These are phyloP conservation scores for Cladosporium sp. DNA, from an alignment of 2,329 filamentous ascomycete species.

Conservation along the genomic window DNA sequence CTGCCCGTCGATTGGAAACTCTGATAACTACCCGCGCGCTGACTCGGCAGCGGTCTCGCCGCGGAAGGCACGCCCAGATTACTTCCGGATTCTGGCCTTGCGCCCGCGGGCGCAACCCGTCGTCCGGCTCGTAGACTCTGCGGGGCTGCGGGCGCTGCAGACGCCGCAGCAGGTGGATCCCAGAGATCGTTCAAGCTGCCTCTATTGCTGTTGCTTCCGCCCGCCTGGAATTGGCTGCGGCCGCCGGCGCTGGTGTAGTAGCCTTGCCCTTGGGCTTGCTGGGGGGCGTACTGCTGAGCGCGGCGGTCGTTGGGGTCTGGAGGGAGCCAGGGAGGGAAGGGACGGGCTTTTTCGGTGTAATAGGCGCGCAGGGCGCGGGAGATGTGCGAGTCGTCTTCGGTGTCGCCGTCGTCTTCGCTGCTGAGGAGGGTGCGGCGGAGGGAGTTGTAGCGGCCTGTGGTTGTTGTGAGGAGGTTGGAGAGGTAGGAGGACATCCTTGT, in stretches of 20 bases:
- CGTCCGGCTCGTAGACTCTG: conserved; percentile 44
- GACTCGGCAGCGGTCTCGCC: conserved; percentile 68
- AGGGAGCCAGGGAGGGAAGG: conserved; percentile 84
- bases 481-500: conserved; percentile 75
- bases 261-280: conserved; percentile 35
- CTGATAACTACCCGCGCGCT: conserved; percentile 75
- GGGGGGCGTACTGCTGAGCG: conserved; percentile 39
- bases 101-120: conserved; percentile 25
- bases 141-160: conserved; percentile 44
- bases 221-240: conserved; percentile 24
- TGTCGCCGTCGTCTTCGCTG: conserved; percentile 56
- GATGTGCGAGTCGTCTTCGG: conserved; percentile 88
- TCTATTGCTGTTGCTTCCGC: conserved; percentile 31
- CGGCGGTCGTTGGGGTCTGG: conserved; percentile 77
- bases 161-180: conserved; percentile 47
- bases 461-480: conserved; percentile 66
- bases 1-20: conserved; percentile 45
- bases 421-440: conserved; percentile 68
- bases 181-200: conserved; percentile 62
- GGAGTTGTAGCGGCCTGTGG: conserved; percentile 59
- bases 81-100: conserved; percentile 34
- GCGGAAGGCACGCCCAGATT: conserved; percentile 25
- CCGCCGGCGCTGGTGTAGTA: conserved; percentile 39
- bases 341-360: conserved; percentile 83
- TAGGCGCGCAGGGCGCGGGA: conserved; percentile 90